Conservation (phyloP, 805 yeast genomes). For the Wickerhamomyces sydowiorum region DNA sequence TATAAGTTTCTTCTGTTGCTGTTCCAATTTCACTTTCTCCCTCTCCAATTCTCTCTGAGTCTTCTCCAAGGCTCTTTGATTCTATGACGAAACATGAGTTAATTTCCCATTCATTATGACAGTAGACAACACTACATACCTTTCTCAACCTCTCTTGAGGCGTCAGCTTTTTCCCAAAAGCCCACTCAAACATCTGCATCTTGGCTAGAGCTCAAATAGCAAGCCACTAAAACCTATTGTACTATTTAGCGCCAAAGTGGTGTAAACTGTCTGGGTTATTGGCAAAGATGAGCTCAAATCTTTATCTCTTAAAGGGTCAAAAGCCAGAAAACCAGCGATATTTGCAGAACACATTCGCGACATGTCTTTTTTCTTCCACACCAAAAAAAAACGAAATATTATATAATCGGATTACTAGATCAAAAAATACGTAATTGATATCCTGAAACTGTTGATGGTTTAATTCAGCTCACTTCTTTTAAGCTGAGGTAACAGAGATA, state of each 20-base stretch:
- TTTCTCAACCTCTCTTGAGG: conserved; percentile 93
- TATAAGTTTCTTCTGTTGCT: conserved; percentile 85
- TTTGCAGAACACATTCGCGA: background rate
- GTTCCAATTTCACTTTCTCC: conserved; percentile 80
- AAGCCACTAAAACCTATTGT: too few relatives aligned
- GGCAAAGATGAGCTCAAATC: too few relatives aligned
- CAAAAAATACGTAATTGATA: too few relatives aligned
- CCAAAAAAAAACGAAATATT: background rate
- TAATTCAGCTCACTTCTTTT: too few relatives aligned
- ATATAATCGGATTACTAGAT: background rate
- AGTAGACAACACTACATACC: too few relatives aligned
- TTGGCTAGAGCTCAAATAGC: background rate
- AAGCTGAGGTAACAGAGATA: too few relatives aligned
- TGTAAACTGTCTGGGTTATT: too few relatives aligned
- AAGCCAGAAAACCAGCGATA: background rate
- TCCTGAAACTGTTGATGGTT: too few relatives aligned
- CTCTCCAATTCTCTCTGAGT: conserved; percentile 91
- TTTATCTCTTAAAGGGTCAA: background rate
- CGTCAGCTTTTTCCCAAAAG: conserved; percentile 86
- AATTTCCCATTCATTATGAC: too few relatives aligned
- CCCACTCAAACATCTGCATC: conserved; percentile 84
- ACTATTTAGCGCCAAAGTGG: too few relatives aligned
- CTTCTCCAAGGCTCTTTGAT: conserved; percentile 90
- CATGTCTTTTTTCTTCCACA: background rate
- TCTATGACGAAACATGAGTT: too few relatives aligned